Percentiles rank a stretch among this genome's conserved stretches.
Conservation (phyloP, 208 protist genomes). For the Leishmania mexicana region DNA sequence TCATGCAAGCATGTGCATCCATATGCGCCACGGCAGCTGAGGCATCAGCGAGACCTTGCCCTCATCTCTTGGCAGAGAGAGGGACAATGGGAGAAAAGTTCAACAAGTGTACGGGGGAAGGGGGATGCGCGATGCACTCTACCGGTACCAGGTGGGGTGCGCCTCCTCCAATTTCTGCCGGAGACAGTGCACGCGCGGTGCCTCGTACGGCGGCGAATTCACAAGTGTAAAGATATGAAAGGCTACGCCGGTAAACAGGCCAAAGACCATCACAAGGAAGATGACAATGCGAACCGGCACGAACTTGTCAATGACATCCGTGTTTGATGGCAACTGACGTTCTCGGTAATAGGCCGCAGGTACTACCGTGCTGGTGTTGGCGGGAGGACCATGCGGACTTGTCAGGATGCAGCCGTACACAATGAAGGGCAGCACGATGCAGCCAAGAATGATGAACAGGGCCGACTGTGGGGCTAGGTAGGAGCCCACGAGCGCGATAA, state of each 20-base stretch:
- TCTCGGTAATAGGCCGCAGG: constrained; percentile 49
- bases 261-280: constrained; percentile 49
- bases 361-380: background rate
- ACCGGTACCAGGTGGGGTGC: constrained; percentile 83
- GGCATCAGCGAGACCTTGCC: background rate
- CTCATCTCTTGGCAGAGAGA: background rate
- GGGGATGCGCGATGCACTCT: constrained; percentile 6
- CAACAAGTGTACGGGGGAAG: background rate
- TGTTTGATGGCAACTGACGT: constrained; percentile 39
- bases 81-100: background rate
- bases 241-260: constrained; percentile 44
- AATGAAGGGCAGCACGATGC: constrained; percentile 62
- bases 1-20: background rate
- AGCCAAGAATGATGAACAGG: constrained; percentile 56
- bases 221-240: constrained; percentile 45
- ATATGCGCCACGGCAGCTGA: background rate
- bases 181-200: constrained; percentile 74
- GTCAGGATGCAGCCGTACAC: constrained; percentile 80
- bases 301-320: constrained; percentile 60
- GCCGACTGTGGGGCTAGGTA: constrained; percentile 50
- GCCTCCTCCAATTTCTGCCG: constrained; percentile 76
- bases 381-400: constrained; percentile 22
- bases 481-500: constrained; percentile 46
- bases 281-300: constrained; percentile 64
- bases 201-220: constrained; percentile 58